These are phyloP conservation scores for Ceratocystis lukuohia DNA, from an alignment of 2,329 filamentous ascomycete species.

Conservation along the genomic window DNA sequence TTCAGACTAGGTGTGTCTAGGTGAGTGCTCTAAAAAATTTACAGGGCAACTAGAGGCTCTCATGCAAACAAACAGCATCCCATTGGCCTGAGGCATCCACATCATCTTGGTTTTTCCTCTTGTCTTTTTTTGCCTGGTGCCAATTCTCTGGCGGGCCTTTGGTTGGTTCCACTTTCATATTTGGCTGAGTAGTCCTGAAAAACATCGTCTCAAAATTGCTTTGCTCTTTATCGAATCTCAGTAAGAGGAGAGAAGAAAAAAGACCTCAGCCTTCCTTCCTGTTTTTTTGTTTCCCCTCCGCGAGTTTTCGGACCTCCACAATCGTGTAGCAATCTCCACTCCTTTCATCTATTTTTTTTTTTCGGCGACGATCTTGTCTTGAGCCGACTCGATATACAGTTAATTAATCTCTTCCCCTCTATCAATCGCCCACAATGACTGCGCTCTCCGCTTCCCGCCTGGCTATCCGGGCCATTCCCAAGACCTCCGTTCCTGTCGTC, in stretches of 20 bases:
- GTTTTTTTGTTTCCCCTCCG: constrained; percentile 20
- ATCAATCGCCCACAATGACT: constrained; percentile 43
- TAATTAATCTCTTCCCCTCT: constrained; percentile 13
- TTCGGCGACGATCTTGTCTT: constrained; percentile 5
- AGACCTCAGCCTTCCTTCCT: constrained; percentile 34
- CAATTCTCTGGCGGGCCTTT: constrained; percentile 9
- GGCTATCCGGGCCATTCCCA: constrained; percentile 47
- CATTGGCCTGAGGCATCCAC: constrained; percentile 19
- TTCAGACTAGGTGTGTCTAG: neutral
- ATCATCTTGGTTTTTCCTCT: no score
- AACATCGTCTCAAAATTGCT: constrained; percentile 12
- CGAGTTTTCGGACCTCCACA: constrained; percentile 21
- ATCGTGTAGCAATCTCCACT: constrained; percentile 19
- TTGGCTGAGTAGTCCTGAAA: constrained; percentile 6
- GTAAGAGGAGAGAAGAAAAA: constrained; percentile 27
- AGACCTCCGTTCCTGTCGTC: constrained; percentile 30
- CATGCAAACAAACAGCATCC: neutral
- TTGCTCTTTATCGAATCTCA: constrained; percentile 5
- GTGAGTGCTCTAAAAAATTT: neutral
- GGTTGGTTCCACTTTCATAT: constrained; percentile 5
- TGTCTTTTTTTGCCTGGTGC: constrained; percentile 2
- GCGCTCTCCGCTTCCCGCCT: constrained; percentile 56
- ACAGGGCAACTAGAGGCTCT: neutral
- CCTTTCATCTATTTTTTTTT: neutral
- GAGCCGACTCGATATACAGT: neutral